Evolutionary conservation across 441 rosid genomes (phyloP).

Genomic region (Erysimum pusillum): DNA sequence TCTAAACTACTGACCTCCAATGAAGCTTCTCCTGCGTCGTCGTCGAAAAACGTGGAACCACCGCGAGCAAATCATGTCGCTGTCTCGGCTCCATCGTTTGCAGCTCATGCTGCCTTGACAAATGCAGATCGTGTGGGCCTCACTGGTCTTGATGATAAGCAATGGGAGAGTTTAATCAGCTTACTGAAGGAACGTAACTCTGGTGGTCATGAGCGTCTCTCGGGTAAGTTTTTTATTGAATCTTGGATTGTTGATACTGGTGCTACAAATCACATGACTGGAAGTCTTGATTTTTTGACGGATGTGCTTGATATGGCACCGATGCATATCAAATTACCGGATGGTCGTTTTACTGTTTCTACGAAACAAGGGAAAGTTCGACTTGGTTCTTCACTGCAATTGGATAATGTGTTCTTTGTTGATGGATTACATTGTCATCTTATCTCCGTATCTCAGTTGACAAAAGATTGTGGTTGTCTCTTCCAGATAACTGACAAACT

Average conservation of each 20-base stretch:
- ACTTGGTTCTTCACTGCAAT: background rate
- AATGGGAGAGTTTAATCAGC: no score
- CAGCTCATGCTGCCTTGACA: no score
- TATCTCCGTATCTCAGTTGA: background rate
- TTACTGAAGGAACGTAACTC: no score
- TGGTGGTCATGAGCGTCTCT: no score
- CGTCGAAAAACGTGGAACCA: no score
- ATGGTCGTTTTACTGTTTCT: background rate
- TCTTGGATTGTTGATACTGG: background rate
- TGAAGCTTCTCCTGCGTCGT: no score
- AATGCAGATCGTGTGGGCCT: no score
- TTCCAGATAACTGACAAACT: background rate
- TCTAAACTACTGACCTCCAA: no score
- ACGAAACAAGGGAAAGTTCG: accelerated
- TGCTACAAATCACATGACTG: background rate
- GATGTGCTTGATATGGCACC: background rate
- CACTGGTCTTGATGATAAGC: no score
- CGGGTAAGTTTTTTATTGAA: background rate
- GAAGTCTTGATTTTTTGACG: background rate
- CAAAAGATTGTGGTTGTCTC: background rate
- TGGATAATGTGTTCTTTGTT: background rate
- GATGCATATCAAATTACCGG: background rate
- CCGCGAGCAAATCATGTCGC: no score
- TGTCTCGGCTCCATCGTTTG: no score
- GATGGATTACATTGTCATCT: background rate